A percentile compares a stretch with the other conserved stretches of the same genome.
phyloP scores from a whole-genome alignment of 225 moss, liverwort and hornwort genomes.

The Pleurozium schreberi region DNA sequence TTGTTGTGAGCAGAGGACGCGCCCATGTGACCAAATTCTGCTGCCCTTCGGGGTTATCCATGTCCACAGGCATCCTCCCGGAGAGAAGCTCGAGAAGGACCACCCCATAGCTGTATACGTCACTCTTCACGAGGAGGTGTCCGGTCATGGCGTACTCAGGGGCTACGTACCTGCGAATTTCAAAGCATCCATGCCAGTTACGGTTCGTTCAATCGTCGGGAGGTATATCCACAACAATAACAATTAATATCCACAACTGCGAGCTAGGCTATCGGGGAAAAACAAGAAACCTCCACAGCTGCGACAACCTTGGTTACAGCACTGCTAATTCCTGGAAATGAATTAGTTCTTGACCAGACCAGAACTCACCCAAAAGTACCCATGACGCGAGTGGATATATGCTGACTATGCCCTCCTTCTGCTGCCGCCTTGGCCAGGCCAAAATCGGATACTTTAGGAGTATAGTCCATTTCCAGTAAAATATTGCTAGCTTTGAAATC shows the following conservation, averaged over 20 bases:
- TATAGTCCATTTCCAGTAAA: slow-evolving; percentile 42
- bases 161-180: slow-evolving; percentile 37
- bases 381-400: slow-evolving; percentile 42
- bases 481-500: slow-evolving; percentile 53
- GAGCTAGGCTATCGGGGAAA: neutral
- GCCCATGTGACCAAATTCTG: slow-evolving; percentile 56
- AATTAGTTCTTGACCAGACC: neutral
- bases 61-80: slow-evolving; percentile 39
- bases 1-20: slow-evolving; percentile 39
- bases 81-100: slow-evolving; percentile 53
- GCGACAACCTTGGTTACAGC: neutral
- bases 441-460: slow-evolving; percentile 58
- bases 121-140: slow-evolving; percentile 51
- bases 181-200: neutral
- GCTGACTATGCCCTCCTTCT: slow-evolving; percentile 42
- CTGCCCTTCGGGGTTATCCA: slow-evolving; percentile 31
- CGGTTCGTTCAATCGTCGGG: neutral
- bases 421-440: slow-evolving; percentile 48
- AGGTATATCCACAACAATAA: neutral
- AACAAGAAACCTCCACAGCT: neutral
- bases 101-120: slow-evolving; percentile 59
- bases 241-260: neutral
- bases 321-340: neutral
- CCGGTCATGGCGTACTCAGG: slow-evolving; percentile 64
- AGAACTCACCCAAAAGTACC: slow-evolving; percentile 47